A percentile compares a stretch with the other conserved stretches of the same genome.
phyloP scores from a whole-genome alignment of 177 flowering plant species.

The Vitis hybrid region DNA sequence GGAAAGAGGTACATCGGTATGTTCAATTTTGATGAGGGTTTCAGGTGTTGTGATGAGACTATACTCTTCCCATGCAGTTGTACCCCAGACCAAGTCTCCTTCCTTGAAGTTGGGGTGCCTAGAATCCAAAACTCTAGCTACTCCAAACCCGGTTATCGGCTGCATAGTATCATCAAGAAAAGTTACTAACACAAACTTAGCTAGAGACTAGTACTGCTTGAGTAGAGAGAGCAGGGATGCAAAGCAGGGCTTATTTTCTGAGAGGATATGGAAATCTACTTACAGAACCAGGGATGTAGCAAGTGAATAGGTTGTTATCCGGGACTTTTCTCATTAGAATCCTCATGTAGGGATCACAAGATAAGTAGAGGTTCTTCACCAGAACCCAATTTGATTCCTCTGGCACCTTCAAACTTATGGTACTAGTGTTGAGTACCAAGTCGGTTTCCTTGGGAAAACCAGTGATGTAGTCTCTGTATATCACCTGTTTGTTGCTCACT shows the following conservation, averaged over 20 bases:
- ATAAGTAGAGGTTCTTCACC: slow-evolving; percentile 47
- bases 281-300: slow-evolving; percentile 44
- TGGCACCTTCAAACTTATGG: slow-evolving; percentile 29
- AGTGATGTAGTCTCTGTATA: slow-evolving; percentile 31
- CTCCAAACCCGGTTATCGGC: slow-evolving; percentile 37
- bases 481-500: slow-evolving; percentile 47
- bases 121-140: slow-evolving; percentile 41
- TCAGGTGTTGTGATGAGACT: slow-evolving; percentile 27
- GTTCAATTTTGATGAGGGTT: slow-evolving; percentile 33
- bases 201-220: too few species aligned
- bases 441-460: slow-evolving; percentile 46
- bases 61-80: slow-evolving; percentile 65
- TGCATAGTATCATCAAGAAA: slow-evolving; percentile 8
- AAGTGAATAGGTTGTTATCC: background rate
- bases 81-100: slow-evolving; percentile 48
- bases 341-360: slow-evolving; percentile 59
- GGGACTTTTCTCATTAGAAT: slow-evolving; percentile 30
- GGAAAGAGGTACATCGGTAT: slow-evolving; percentile 62
- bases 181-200: too few species aligned
- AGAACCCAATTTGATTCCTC: slow-evolving; percentile 27
- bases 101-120: slow-evolving; percentile 26
- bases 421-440: slow-evolving; percentile 12
- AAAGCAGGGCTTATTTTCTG: too few species aligned
- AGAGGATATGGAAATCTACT: background rate
- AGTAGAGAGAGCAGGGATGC: background rate